Evolutionary conservation across 2,329 filamentous ascomycete genomes (phyloP), one percentile per base, ranked within the genome.

Genomic region (Fusarium gaditjirri): DNA sequence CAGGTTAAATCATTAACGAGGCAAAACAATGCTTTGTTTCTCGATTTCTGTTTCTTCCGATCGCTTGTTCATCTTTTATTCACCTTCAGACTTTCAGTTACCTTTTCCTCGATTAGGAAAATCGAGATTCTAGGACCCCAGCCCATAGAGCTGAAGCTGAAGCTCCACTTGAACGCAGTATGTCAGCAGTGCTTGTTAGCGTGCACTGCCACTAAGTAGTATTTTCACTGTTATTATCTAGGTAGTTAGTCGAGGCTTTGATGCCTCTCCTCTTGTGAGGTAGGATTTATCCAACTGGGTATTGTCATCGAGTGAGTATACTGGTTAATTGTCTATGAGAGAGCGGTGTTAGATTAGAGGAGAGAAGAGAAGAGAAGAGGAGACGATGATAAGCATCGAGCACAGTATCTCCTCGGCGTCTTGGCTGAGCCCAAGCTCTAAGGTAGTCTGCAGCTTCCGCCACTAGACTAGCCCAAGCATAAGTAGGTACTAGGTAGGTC

Each of bases 131-230:
- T 14, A 31, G 19, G 5, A 33, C 7, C 11, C n/a, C 19, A 27
- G 36, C n/a, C 49, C 35, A 21, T 19, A 23, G n/a, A 42, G 43
- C 29, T 44, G 44, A 44, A 59, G 54, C 54, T 63, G 33, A 52
- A 50, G 55, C 43, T 36, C 43, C 42, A 42, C 23, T 50, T 31
- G 16, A 58, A 49, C 27, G 23, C 25, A 43, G 47, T 38, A 56
- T 57, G 61, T 65, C 60, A 58, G 49, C n/a, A n/a, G n/a, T n/a
- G n/a, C 43, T 60, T 44, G 41, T 27, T 49, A 27, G 39, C 43
- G 8, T 56, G 55, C 65, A 60, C 59, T 61, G 47, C 67, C 53
- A 53, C 55, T 47, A 29, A 12, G 35, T 17, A 53, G 25, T 29
- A 29, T 27, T 43, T 17, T n/a, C 33, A 35, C 17, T 17, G 25